Evolutionary conservation across 345 rosid genomes (phyloP).

Genomic region (Dovyalis caffra): DNA sequence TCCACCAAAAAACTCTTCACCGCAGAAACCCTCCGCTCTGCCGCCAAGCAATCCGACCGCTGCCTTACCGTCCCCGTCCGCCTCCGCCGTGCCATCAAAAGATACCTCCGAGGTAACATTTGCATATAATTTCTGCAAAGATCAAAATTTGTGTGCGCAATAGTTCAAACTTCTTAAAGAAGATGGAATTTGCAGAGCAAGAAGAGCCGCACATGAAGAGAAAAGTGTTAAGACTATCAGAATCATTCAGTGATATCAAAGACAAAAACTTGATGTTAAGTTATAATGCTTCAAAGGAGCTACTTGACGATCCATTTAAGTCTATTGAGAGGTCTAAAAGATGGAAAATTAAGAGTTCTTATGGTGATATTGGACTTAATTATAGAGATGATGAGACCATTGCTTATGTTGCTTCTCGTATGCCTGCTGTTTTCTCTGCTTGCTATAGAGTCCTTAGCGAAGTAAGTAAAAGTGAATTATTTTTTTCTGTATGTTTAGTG

Average conservation of each 20-base stretch:
- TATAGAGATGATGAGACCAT: conserved; percentile 79
- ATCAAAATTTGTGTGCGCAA: neutral
- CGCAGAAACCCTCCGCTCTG: conserved; percentile 55
- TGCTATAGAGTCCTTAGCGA: conserved; percentile 77
- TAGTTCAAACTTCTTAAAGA: neutral
- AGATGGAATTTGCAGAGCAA: conserved; percentile 43
- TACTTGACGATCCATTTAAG: conserved; percentile 77
- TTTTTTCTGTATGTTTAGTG: neutral
- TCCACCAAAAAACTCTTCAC: conserved; percentile 39
- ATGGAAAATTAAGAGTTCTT: conserved; percentile 83
- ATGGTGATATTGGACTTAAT: conserved; percentile 78
- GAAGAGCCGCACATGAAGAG: conserved; percentile 79
- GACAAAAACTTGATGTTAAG: conserved; percentile 54
- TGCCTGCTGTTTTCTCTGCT: conserved; percentile 95
- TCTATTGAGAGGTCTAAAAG: conserved; percentile 66
- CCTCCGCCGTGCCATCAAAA: conserved; percentile 89
- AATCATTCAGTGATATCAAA: conserved; percentile 68
- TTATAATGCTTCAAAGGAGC: conserved; percentile 55
- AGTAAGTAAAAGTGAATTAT: conserved; percentile 33
- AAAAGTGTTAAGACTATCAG: conserved; percentile 68
- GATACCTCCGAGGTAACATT: conserved; percentile 57
- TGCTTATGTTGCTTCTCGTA: conserved; percentile 91
- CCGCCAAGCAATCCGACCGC: conserved; percentile 68
- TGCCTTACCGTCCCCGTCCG: conserved; percentile 72
- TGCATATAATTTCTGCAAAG: neutral